Percentiles rank a stretch among this genome's conserved stretches.
phyloP scores from a whole-genome alignment of 768 basidiomycete genomes.

The Tylopilus plumbeoviolaceoides region DNA sequence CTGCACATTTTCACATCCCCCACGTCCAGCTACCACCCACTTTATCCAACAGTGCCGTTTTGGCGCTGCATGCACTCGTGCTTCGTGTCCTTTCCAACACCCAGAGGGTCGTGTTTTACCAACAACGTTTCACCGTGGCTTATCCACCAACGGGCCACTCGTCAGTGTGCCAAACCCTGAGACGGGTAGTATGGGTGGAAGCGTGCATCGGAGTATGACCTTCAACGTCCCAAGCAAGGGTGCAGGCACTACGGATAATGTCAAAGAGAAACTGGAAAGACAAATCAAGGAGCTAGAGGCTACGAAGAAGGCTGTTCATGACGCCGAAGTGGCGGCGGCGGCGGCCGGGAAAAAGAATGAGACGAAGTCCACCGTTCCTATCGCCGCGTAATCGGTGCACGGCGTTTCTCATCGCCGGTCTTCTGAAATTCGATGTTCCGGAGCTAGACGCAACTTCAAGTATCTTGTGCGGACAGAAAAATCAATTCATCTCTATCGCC shows the following conservation, averaged over 20 bases:
- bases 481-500: slow-evolving; percentile 6
- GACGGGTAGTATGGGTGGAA: slow-evolving; percentile 63
- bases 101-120: slow-evolving; percentile 83
- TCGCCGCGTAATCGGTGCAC: slow-evolving; percentile 27
- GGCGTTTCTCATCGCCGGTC: neutral
- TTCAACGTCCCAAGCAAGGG: slow-evolving; percentile 48
- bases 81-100: slow-evolving; percentile 86
- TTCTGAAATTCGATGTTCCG: neutral
- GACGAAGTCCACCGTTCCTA: slow-evolving; percentile 40
- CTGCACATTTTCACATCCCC: slow-evolving; percentile 69
- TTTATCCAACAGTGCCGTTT: slow-evolving; percentile 69
- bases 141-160: slow-evolving; percentile 56
- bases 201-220: slow-evolving; percentile 65
- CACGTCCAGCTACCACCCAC: slow-evolving; percentile 36
- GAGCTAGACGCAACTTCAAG: slow-evolving; percentile 12
- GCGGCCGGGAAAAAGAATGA: slow-evolving; percentile 61
- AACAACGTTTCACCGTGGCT: slow-evolving; percentile 73
- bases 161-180: slow-evolving; percentile 61
- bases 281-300: slow-evolving; percentile 65
- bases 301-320: slow-evolving; percentile 63
- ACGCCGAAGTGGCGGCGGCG: slow-evolving; percentile 56
- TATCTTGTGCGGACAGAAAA: slow-evolving; percentile 16
- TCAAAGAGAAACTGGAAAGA: slow-evolving; percentile 48
- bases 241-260: slow-evolving; percentile 25
- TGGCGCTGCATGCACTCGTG: slow-evolving; percentile 80